phyloP scores from a whole-genome alignment of 2,329 filamentous ascomycete species.

The Microcyclosporella mali region DNA sequence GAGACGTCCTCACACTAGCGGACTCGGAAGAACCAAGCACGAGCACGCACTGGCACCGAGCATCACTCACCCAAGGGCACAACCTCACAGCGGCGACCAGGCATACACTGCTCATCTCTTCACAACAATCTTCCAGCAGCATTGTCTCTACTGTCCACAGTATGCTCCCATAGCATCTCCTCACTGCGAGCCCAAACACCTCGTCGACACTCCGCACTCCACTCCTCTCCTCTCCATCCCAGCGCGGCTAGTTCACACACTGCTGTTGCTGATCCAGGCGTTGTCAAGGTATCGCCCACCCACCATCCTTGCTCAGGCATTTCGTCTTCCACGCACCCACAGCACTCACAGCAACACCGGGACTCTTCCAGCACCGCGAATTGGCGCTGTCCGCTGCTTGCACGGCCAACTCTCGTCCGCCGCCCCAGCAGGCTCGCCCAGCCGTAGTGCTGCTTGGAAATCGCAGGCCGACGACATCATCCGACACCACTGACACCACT shows the following conservation, averaged over 20 bases:
- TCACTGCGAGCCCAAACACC: neutral
- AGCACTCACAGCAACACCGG: too few species aligned
- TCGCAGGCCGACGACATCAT: neutral
- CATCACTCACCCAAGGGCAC: too few species aligned
- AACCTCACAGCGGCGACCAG: too few species aligned
- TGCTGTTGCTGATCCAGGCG: neutral
- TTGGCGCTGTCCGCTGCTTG: too few species aligned
- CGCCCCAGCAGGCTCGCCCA: neutral
- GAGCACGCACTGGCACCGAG: too few species aligned
- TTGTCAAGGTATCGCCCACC: neutral
- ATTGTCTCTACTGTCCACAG: neutral
- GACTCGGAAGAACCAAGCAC: too few species aligned
- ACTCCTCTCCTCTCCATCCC: neutral
- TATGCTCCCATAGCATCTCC: too few species aligned
- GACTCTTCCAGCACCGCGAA: too few species aligned
- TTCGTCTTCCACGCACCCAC: too few species aligned
- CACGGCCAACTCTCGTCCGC: neutral
- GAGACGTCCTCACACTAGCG: too few species aligned
- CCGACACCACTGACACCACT: neutral
- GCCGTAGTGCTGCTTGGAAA: neutral
- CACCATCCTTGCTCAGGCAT: too few species aligned
- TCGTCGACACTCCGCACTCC: neutral
- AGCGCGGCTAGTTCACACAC: neutral
- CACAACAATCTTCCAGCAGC: neutral
- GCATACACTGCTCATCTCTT: too few species aligned